Conservation (phyloP, 495 filamentous ascomycete genomes). For the Penicillium paradoxum region DNA sequence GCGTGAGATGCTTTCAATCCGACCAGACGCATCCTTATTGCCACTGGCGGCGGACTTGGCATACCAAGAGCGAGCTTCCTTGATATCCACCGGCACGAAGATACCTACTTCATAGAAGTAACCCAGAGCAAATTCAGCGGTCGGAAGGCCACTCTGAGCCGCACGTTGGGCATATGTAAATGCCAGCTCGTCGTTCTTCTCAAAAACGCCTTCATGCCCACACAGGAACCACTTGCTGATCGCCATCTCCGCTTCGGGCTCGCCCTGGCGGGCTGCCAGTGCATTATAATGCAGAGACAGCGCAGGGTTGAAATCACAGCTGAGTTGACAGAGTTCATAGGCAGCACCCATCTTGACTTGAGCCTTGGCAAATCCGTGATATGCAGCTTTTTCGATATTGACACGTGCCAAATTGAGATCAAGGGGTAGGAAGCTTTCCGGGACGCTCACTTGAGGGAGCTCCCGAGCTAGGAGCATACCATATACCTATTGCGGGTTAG, state of each 20-base stretch:
- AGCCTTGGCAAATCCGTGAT: conserved; percentile 93
- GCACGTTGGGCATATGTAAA: conserved; percentile 87
- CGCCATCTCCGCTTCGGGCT: conserved; percentile 89
- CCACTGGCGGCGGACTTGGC: conserved; percentile 83
- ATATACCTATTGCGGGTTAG: conserved; percentile 55
- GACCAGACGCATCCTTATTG: conserved; percentile 78
- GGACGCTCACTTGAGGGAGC: conserved; percentile 79
- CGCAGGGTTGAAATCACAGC: conserved; percentile 91
- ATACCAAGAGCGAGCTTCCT: conserved; percentile 87
- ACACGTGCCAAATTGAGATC: conserved; percentile 71
- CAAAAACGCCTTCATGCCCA: conserved; percentile 83
- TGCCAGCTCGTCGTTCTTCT: conserved; percentile 91
- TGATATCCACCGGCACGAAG: conserved; percentile 71
- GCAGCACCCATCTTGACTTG: conserved; percentile 96
- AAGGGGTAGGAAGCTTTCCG: conserved; percentile 65
- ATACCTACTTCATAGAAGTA: conserved; percentile 98
- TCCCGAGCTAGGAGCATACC: conserved; percentile 92
- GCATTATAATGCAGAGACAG: conserved; percentile 94
- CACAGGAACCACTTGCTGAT: conserved; percentile 99
- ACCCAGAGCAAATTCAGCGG: conserved; percentile 93
- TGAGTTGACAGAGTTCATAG: conserved; percentile 88
- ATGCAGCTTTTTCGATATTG: conserved; percentile 96
- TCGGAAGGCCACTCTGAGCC: conserved; percentile 71
- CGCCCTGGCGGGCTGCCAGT: conserved; percentile 81
- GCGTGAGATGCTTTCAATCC: conserved; percentile 79